Percentiles rank a stretch among this genome's conserved stretches.
phyloP scores from a whole-genome alignment of 257 asterid species.

The Lithospermum erythrorhizon region DNA sequence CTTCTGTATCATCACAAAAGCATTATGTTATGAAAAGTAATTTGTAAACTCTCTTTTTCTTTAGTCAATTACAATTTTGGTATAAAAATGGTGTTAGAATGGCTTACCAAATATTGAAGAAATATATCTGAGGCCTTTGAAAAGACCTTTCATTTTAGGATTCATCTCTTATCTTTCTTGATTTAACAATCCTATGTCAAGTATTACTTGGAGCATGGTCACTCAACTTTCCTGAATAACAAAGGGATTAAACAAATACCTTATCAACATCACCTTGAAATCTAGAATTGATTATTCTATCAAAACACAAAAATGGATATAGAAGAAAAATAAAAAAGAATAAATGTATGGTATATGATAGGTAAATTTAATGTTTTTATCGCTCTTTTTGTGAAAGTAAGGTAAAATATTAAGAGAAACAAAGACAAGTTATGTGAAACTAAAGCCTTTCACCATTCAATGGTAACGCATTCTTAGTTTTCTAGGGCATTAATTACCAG shows the following conservation, averaged over 20 bases:
- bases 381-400: not conserved
- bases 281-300: no score
- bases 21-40: not conserved
- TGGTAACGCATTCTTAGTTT: slow-evolving; percentile 8
- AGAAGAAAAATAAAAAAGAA: not conserved
- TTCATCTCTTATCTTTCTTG: not conserved
- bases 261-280: slow-evolving; percentile 3
- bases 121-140: slow-evolving; percentile 2
- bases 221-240: slow-evolving; percentile 1
- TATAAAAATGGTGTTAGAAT: not conserved
- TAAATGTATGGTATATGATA: slow-evolving; percentile 7
- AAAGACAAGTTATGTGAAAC: slow-evolving; percentile 8
- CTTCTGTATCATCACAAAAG: not conserved
- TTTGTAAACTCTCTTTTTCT: no score
- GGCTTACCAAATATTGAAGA: slow-evolving; percentile 16
- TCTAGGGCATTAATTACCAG: not conserved
- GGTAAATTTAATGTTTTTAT: slow-evolving; percentile 5
- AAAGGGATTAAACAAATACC: slow-evolving; percentile 7
- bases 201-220: not conserved
- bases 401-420: not conserved
- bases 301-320: not conserved
- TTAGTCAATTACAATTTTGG: no score
- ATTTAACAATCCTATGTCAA: no score
- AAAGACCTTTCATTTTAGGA: not conserved
- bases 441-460: slow-evolving; percentile 11